These are phyloP conservation scores for Suillus ampliporus DNA, from an alignment of 768 basidiomycete genomes.

Conservation along the genomic window DNA sequence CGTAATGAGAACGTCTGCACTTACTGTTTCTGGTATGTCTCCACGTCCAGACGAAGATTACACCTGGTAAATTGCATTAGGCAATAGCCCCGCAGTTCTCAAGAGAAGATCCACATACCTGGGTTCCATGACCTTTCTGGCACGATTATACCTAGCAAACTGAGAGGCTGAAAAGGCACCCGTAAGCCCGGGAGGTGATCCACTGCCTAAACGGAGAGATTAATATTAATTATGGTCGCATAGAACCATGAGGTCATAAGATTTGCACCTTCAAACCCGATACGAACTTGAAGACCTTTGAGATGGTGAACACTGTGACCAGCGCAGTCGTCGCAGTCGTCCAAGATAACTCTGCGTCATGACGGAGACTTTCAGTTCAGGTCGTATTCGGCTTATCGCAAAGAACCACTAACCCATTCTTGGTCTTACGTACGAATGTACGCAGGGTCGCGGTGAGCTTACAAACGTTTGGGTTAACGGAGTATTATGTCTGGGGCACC, in stretches of 20 bases:
- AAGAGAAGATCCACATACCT: slow-evolving; percentile 11
- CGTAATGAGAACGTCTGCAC: neutral
- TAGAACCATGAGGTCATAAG: neutral
- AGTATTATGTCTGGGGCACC: no score
- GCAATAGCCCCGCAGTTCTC: neutral
- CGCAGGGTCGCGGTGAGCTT: no score
- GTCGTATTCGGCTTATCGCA: neutral
- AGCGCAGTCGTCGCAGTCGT: slow-evolving; percentile 8
- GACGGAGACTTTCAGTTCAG: neutral
- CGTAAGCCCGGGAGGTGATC: slow-evolving; percentile 23
- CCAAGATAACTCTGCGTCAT: slow-evolving; percentile 15
- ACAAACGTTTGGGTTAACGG: no score
- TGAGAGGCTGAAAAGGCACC: slow-evolving; percentile 27
- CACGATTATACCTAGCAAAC: slow-evolving; percentile 10
- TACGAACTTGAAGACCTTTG: slow-evolving; percentile 20
- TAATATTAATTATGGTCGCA: neutral
- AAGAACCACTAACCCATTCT: neutral
- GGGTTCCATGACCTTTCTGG: slow-evolving; percentile 30
- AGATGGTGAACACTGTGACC: slow-evolving; percentile 14
- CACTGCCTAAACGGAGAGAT: slow-evolving; percentile 19
- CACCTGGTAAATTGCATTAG: slow-evolving; percentile 14
- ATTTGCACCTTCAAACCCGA: slow-evolving; percentile 22
- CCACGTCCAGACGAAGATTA: slow-evolving; percentile 29
- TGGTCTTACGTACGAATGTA: no score
- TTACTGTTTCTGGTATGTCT: slow-evolving; percentile 25